Evolutionary conservation across 768 basidiomycete species (phyloP), one percentile per base, ranked within the genome.

Genomic region (Leccinum truebloodii): DNA sequence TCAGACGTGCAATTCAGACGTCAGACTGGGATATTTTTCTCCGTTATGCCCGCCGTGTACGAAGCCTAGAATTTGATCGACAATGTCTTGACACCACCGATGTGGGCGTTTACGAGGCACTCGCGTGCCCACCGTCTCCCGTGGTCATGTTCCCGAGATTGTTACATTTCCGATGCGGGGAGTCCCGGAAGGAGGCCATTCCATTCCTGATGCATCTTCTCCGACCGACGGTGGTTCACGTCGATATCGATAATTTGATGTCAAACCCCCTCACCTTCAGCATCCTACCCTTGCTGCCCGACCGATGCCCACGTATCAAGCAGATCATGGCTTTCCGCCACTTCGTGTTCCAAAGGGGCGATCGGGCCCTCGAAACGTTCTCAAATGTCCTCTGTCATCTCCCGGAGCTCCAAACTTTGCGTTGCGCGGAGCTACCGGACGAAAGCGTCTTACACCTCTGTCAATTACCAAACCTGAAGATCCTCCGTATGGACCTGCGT

Each of bases 21-120:
- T 65, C 69, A 14, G 71, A 73, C 50, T 73, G 71, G 71, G 61
- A 71, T 8, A 37, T 71, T 53, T 73, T 73, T 54, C 65, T 70
- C 24, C 59, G 69, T 20, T 73, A 74, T 52, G 48, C 71, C 18
- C 67, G 63, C 28, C 67, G 73, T 20, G 71, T 73, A 6, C 73
- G 71, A 32, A 74, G 68, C n/a, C 55, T 72, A 49, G 70, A 70
- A 55, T 74, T 70, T 35, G 71, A 73, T 60, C 66, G 71, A 1
- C 67, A 67, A n/a, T 71, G 69, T 41, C 41, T 59, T 4, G 52
- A 54, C 18, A 72, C 68, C 3, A 72, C 70, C 1, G 63, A 72
- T 46, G 50, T 52, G 2, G 60, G 52, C 18, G 70, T 72, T 12
- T 72, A 72, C 49, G 4, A 18, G 44, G 59, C 63, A 0, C 70